Evolutionary conservation across 495 filamentous ascomycete genomes (phyloP).

Genomic region (Cryomyces antarcticus): DNA sequence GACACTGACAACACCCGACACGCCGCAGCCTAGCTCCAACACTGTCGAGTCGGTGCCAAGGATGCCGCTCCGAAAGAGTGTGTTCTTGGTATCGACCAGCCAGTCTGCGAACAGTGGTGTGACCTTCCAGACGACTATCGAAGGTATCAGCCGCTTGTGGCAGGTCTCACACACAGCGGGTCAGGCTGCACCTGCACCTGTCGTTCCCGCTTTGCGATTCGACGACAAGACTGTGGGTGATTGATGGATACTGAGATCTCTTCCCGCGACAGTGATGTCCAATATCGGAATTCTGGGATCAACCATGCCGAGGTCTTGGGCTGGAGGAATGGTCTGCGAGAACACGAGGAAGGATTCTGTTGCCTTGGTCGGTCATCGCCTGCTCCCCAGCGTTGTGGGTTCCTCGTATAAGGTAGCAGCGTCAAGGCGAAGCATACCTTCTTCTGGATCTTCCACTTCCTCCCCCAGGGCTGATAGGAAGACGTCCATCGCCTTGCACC

Average conservation of each 20-base stretch:
- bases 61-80: constrained; percentile 37
- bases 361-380: neutral
- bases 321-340: constrained; percentile 43
- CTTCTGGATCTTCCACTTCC: constrained; percentile 16
- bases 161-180: neutral
- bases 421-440: constrained; percentile 9
- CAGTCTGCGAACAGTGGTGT: constrained; percentile 73
- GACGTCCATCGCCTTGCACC: neutral
- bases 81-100: constrained; percentile 42
- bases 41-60: constrained; percentile 35
- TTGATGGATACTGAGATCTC: constrained; percentile 63
- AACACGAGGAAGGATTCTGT: constrained; percentile 77
- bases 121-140: constrained; percentile 70
- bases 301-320: constrained; percentile 68
- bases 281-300: constrained; percentile 44
- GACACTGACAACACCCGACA: constrained; percentile 55
- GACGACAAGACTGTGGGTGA: constrained; percentile 67
- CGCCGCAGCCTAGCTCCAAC: constrained; percentile 75
- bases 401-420: no score
- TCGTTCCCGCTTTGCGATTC: constrained; percentile 63
- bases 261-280: constrained; percentile 45
- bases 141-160: neutral
- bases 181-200: constrained; percentile 50
- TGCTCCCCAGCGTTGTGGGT: no score
- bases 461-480: constrained; percentile 22